phyloP scores from a whole-genome alignment of 2,329 filamentous ascomycete genomes.

The Colletotrichum cuscutae region DNA sequence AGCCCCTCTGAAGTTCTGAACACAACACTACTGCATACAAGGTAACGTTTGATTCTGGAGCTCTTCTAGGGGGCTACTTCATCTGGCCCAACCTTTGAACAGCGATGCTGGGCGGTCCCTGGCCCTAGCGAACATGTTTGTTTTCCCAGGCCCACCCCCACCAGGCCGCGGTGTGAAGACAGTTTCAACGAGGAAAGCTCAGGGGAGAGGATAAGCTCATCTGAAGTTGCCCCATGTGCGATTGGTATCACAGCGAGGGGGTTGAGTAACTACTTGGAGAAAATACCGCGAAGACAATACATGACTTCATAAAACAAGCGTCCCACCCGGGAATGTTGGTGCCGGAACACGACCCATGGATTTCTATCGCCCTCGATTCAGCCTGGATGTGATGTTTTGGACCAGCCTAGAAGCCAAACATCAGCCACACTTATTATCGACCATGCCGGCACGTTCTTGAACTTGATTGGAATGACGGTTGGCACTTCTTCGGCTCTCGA shows the following conservation, averaged over 20 bases:
- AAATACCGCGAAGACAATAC: background rate
- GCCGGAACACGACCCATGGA: constrained; percentile 21
- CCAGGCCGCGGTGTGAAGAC: constrained; percentile 14
- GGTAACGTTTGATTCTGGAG: background rate
- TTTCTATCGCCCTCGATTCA: background rate
- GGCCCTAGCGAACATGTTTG: constrained; percentile 25
- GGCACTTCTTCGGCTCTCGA: background rate
- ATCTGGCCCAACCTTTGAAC: background rate
- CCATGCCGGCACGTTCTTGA: constrained; percentile 5
- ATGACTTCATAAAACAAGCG: constrained; percentile 14
- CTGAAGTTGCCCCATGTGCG: constrained; percentile 24
- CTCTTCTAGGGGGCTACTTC: background rate
- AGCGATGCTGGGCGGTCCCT: background rate
- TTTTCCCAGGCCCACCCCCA: constrained; percentile 15
- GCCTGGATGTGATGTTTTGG: constrained; percentile 6
- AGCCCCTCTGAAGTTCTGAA: background rate
- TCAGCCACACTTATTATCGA: constrained; percentile 25
- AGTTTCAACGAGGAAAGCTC: constrained; percentile 26
- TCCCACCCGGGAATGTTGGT: constrained; percentile 24
- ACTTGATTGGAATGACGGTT: background rate
- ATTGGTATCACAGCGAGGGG: constrained; percentile 28
- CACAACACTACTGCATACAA: background rate
- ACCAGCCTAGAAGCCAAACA: background rate
- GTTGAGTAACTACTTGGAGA: constrained; percentile 18
- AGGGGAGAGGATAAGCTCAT: constrained; percentile 17